Percentiles rank a stretch among this genome's conserved stretches.
Evolutionary conservation across 2,329 filamentous ascomycete species (phyloP).

Genomic region (Pyricularia sp.): DNA sequence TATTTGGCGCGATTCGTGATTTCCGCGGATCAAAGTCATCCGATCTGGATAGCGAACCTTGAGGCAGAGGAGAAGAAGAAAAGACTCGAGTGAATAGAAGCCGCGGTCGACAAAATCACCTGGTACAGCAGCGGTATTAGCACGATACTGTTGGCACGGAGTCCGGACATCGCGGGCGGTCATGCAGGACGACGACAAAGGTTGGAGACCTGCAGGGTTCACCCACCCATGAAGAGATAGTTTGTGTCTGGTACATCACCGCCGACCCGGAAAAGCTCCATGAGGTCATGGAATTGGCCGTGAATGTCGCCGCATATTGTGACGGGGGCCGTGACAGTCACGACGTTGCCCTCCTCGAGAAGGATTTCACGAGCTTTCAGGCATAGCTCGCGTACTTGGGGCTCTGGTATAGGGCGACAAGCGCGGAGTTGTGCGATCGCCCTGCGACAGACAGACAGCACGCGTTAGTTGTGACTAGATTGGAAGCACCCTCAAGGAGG

Average conservation of each 20-base stretch:
- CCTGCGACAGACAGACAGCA: slow-evolving; percentile 34
- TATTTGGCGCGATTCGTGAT: slow-evolving; percentile 94
- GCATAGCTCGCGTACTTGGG: slow-evolving; percentile 91
- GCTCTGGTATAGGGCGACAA: slow-evolving; percentile 91
- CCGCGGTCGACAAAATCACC: slow-evolving; percentile 96
- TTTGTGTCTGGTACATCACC: slow-evolving; percentile 93
- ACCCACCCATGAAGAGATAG: slow-evolving; percentile 87
- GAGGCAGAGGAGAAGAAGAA: slow-evolving; percentile 87
- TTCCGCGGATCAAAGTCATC: slow-evolving; percentile 91
- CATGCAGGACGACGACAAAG: neutral
- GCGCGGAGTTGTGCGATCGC: slow-evolving; percentile 92
- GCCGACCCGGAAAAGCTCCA: slow-evolving; percentile 92
- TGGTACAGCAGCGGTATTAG: slow-evolving; percentile 19
- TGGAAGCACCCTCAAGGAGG: neutral
- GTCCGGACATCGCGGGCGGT: neutral
- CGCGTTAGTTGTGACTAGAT: neutral
- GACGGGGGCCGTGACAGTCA: slow-evolving; percentile 88
- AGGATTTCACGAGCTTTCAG: slow-evolving; percentile 94
- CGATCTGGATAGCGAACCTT: slow-evolving; percentile 97
- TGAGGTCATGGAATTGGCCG: slow-evolving; percentile 91
- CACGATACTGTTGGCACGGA: neutral
- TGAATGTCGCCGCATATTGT: slow-evolving; percentile 98
- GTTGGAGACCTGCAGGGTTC: neutral
- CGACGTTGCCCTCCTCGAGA: slow-evolving; percentile 96
- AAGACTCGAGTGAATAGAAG: slow-evolving; percentile 96